Percentiles rank a stretch among this genome's conserved stretches.
phyloP scores from a whole-genome alignment of 345 rosid species.

The Mangifera indica region DNA sequence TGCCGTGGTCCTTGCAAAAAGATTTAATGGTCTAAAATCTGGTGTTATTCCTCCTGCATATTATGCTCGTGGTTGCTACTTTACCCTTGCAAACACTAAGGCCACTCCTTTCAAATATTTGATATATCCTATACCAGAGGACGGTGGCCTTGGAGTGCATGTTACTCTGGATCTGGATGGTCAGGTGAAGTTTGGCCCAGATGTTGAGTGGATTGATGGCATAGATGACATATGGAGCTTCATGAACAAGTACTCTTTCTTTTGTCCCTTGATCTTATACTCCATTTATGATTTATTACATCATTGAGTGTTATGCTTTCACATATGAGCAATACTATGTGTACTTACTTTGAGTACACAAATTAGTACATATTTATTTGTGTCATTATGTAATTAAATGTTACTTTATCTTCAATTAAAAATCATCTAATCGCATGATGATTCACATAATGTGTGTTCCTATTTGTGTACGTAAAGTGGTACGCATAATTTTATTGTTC shows the following conservation, averaged over 20 bases:
- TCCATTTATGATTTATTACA: neutral
- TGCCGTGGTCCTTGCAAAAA: conserved; percentile 65
- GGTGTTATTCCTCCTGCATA: conserved; percentile 47
- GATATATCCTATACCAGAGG: conserved; percentile 90
- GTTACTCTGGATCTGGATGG: conserved; percentile 89
- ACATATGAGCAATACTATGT: neutral
- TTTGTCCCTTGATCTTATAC: conserved; percentile 12
- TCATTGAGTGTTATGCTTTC: neutral
- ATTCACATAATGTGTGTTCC: no score
- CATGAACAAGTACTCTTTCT: conserved; percentile 57
- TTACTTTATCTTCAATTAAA: no score
- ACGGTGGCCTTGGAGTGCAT: conserved; percentile 91
- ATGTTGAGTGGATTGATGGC: conserved; percentile 84
- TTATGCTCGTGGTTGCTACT: conserved; percentile 89
- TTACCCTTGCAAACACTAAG: conserved; percentile 52
- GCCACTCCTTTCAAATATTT: conserved; percentile 56
- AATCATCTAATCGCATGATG: no score
- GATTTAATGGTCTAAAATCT: conserved; percentile 52
- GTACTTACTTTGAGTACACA: no score
- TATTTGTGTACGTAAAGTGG: no score
- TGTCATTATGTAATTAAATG: no score
- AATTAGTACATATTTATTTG: no score
- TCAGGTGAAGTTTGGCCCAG: conserved; percentile 88
- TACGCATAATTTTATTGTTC: no score
- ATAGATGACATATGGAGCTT: conserved; percentile 62